phyloP scores from a whole-genome alignment of 192 early-diverging fungal genomes.

The Ambispora gerdemannii region DNA sequence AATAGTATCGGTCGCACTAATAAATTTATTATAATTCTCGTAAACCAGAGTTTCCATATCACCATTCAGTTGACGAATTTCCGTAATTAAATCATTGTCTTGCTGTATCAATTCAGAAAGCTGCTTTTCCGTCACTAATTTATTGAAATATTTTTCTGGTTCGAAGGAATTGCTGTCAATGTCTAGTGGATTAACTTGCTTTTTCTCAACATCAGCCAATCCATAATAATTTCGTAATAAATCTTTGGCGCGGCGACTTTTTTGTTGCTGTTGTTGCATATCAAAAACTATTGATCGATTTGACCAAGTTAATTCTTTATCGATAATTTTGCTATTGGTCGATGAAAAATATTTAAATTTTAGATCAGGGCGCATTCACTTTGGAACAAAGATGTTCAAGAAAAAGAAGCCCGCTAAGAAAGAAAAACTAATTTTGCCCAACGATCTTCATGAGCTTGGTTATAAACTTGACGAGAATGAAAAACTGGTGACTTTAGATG shows the following conservation, averaged over 20 bases:
- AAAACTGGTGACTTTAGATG: not conserved
- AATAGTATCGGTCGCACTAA: slow-evolving; percentile 92
- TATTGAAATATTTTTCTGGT: slow-evolving; percentile 74
- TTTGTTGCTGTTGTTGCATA: too few relatives aligned
- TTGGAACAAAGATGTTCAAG: slow-evolving; percentile 25
- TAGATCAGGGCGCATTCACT: too few relatives aligned
- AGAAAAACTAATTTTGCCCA: not conserved
- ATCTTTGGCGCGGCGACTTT: slow-evolving; percentile 46
- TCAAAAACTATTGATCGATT: too few relatives aligned
- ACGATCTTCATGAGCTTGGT: slow-evolving; percentile 4
- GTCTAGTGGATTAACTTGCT: slow-evolving; percentile 62
- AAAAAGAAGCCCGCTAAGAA: slow-evolving; percentile 9
- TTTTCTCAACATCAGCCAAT: slow-evolving; percentile 36
- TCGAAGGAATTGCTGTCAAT: slow-evolving; percentile 73
- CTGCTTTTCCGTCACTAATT: slow-evolving; percentile 62
- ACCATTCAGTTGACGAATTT: slow-evolving; percentile 86
- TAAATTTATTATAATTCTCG: slow-evolving; percentile 98
- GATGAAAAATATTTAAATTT: too few relatives aligned
- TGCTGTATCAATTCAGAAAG: slow-evolving; percentile 66
- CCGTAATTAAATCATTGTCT: slow-evolving; percentile 75
- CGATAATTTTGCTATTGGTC: too few relatives aligned
- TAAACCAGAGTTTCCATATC: slow-evolving; percentile 98
- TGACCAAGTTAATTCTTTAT: too few relatives aligned
- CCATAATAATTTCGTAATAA: slow-evolving; percentile 58
- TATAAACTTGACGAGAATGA: slow-evolving; percentile 20